A percentile compares a stretch with the other conserved stretches of the same genome.
Conservation (phyloP, 148 eudicot genomes). For the Chenopodium suecicum region DNA sequence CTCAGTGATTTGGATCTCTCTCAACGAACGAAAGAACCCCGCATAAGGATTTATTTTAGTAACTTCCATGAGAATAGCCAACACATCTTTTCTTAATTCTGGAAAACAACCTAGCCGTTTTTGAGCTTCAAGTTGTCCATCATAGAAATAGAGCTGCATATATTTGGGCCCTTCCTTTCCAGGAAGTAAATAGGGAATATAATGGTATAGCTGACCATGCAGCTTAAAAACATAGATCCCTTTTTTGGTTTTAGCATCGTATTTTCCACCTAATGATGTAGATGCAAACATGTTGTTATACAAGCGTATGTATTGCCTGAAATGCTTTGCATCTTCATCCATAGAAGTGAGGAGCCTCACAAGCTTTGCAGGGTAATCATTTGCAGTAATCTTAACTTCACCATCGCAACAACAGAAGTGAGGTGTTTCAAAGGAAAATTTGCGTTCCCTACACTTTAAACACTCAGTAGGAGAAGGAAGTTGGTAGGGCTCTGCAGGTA, state of each 20-base stretch:
- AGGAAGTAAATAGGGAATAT: neutral
- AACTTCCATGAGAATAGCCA: neutral
- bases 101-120: neutral
- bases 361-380: neutral
- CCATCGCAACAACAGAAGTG: constrained; percentile 1
- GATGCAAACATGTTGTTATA: constrained; percentile 8
- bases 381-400: neutral
- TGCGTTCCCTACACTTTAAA: too few species aligned
- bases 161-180: neutral
- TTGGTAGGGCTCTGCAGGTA: too few species aligned
- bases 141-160: constrained; percentile 1
- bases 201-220: neutral
- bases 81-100: too few species aligned
- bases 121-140: neutral
- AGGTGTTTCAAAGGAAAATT: neutral
- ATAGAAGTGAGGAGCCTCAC: neutral
- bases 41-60: neutral
- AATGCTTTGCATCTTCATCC: neutral
- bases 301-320: neutral
- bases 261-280: neutral
- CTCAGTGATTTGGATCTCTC: neutral
- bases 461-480: too few species aligned
- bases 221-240: constrained; percentile 7
- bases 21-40: neutral
- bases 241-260: neutral